Conservation (phyloP, 495 filamentous ascomycete species). For the Margaritispora aquatica region DNA sequence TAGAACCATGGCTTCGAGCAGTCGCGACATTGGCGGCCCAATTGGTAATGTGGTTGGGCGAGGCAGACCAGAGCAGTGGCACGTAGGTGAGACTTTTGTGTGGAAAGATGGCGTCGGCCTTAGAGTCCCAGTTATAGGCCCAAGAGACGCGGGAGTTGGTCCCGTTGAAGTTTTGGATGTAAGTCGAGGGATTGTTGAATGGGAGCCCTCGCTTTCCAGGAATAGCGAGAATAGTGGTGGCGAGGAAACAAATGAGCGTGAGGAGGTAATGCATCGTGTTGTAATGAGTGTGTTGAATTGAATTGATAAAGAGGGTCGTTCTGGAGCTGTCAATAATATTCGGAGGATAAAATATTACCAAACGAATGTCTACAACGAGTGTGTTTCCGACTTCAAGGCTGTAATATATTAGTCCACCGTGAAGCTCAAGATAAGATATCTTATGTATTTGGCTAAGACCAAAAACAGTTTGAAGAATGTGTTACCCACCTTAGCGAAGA, state of each 20-base stretch:
- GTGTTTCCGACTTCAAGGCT: too few species aligned
- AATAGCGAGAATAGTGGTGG: not conserved
- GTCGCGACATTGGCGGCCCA: slow-evolving; percentile 54
- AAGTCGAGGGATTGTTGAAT: slow-evolving; percentile 9
- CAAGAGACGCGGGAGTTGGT: slow-evolving; percentile 47
- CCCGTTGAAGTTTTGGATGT: slow-evolving; percentile 5
- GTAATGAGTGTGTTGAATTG: too few species aligned
- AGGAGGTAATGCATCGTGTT: too few species aligned
- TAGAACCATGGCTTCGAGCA: slow-evolving; percentile 49
- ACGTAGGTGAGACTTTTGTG: slow-evolving; percentile 49
- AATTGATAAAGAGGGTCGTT: not conserved
- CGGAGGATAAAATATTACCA: too few species aligned
- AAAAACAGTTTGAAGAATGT: too few species aligned
- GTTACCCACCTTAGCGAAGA: too few species aligned
- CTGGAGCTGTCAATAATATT: not conserved
- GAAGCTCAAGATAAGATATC: too few species aligned
- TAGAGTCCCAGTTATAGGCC: slow-evolving; percentile 74
- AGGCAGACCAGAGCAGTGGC: slow-evolving; percentile 67
- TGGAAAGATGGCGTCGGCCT: slow-evolving; percentile 27
- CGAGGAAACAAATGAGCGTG: not conserved
- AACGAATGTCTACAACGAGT: too few species aligned
- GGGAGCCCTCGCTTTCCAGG: slow-evolving; percentile 8
- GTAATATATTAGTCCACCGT: too few species aligned
- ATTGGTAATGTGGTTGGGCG: slow-evolving; percentile 37
- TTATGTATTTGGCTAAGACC: too few species aligned